phyloP scores from a whole-genome alignment of 2,329 filamentous ascomycete genomes.

The Alternaria sp. region DNA sequence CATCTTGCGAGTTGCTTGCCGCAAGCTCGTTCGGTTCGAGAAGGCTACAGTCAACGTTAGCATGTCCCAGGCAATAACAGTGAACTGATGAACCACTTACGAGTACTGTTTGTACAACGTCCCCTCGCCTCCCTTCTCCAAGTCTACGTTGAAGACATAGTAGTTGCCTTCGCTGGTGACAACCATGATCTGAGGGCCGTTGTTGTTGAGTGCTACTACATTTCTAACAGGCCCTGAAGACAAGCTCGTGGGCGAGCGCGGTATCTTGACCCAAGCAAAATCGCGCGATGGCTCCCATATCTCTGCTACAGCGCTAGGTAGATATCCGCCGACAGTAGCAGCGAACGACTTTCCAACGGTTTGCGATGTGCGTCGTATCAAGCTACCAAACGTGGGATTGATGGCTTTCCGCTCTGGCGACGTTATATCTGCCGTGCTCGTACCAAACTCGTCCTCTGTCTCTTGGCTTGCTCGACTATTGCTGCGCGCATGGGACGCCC shows the following conservation, averaged over 20 bases:
- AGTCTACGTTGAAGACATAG: slow-evolving; percentile 93
- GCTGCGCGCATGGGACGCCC: slow-evolving; percentile 51
- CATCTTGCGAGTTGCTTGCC: slow-evolving; percentile 40
- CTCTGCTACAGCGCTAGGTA: slow-evolving; percentile 92
- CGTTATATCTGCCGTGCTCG: slow-evolving; percentile 42
- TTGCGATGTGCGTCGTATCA: slow-evolving; percentile 93
- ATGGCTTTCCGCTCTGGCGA: slow-evolving; percentile 49
- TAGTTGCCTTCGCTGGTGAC: slow-evolving; percentile 96
- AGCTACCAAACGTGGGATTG: slow-evolving; percentile 84
- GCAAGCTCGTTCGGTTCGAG: slow-evolving; percentile 48
- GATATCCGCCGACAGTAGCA: slow-evolving; percentile 87
- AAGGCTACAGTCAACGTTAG: slow-evolving; percentile 38
- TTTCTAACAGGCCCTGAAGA: slow-evolving; percentile 71
- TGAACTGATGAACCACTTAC: slow-evolving; percentile 64
- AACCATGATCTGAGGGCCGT: slow-evolving; percentile 95
- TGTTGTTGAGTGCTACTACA: slow-evolving; percentile 97
- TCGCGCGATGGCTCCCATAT: slow-evolving; percentile 97
- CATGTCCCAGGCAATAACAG: not conserved
- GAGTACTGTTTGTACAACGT: slow-evolving; percentile 91
- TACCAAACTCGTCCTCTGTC: slow-evolving; percentile 53
- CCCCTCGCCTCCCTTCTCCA: slow-evolving; percentile 93
- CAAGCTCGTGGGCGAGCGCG: slow-evolving; percentile 62
- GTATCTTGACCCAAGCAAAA: slow-evolving; percentile 96
- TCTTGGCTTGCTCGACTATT: slow-evolving; percentile 54
- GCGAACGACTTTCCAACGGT: slow-evolving; percentile 90